Evolutionary conservation across 2,329 filamentous ascomycete genomes (phyloP), one percentile per base, ranked within the genome.

Genomic region (Talaromyces sp.): DNA sequence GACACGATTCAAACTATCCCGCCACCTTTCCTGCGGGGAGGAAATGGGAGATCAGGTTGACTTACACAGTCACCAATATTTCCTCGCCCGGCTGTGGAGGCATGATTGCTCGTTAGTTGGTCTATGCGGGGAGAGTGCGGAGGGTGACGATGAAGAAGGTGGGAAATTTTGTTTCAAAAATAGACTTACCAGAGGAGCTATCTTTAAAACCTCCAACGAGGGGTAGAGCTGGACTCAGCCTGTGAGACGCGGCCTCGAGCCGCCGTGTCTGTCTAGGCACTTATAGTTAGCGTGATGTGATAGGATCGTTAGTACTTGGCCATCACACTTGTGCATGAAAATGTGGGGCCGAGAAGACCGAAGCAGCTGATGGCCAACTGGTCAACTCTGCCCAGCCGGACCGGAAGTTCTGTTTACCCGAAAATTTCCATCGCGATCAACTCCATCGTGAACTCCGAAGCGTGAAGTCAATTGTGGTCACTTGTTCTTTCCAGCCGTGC

Each of bases 41-140:
- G 16, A 7, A 19, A 5, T 17, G 4, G n/a, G n/a, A n/a, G n/a
- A n/a, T 35, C 29, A 27, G 9, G 24, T 27, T 47, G 43, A 55
- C 45, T 74, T 64, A 80, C 77, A 77, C 67, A 29, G 75, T 79
- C 58, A 77, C 64, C 48, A 78, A 52, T 47, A 72, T 69, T 58
- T 79, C 75, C 69, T 80, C 77, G 55, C 75, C 75, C 13, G 73
- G 69, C 42, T 73, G 66, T 29, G 72, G 75, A 65, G 77, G 76
- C 77, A 80, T 80, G 47, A 49, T 66, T 51, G 51, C 47, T 43
- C 36, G 47, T 44, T 24, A 48, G 51, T 43, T 47, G 47, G 47
- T 48, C 51, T 39, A 35, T 47, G 24, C 29, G 40, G 46, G 47
- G 39, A 20, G 29, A 48, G 22, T 14, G 16, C 24, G 33, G n/a